Conservation (phyloP, 495 filamentous ascomycete species). For the Hyaloscypha hepaticicola region DNA sequence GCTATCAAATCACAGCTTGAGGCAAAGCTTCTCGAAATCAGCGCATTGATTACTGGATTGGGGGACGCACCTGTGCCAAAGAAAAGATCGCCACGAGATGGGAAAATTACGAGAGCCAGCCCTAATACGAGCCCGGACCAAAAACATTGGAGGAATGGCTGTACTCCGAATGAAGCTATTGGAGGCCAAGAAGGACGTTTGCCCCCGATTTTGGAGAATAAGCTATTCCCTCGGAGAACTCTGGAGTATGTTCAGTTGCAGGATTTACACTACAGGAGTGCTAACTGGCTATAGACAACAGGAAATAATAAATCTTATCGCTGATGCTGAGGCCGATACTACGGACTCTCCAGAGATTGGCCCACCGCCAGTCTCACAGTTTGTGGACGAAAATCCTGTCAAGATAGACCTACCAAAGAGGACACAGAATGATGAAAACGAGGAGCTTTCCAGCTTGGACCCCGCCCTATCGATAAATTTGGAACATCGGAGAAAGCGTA, state of each 20-base stretch:
- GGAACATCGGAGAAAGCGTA: slow-evolving; percentile 50
- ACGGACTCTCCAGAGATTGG: slow-evolving; percentile 65
- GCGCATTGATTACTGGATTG: slow-evolving; percentile 60
- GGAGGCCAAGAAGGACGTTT: slow-evolving; percentile 64
- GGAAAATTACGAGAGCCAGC: slow-evolving; percentile 30
- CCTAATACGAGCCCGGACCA: slow-evolving; percentile 44
- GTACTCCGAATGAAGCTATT: slow-evolving; percentile 43
- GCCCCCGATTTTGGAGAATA: slow-evolving; percentile 82
- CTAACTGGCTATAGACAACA: slow-evolving; percentile 40
- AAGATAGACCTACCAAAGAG: slow-evolving; percentile 48
- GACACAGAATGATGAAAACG: slow-evolving; percentile 11
- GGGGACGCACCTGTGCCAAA: slow-evolving; percentile 32
- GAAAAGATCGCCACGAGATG: slow-evolving; percentile 33
- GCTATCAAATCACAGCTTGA: slow-evolving; percentile 70
- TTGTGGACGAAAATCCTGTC: slow-evolving; percentile 60
- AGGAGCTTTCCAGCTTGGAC: slow-evolving; percentile 27
- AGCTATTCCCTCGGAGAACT: slow-evolving; percentile 68
- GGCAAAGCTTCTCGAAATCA: slow-evolving; percentile 65
- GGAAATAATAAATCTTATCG: slow-evolving; percentile 42
- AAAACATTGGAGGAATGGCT: slow-evolving; percentile 48
- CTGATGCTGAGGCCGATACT: slow-evolving; percentile 41
- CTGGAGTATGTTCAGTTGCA: slow-evolving; percentile 56
- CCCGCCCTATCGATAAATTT: slow-evolving; percentile 43
- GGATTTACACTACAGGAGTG: not conserved
- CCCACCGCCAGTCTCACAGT: slow-evolving; percentile 63